Evolutionary conservation across 352 stramenopile genomes (phyloP), one percentile per base, ranked within the genome.

Genomic region (Globisporangium paddicum): DNA sequence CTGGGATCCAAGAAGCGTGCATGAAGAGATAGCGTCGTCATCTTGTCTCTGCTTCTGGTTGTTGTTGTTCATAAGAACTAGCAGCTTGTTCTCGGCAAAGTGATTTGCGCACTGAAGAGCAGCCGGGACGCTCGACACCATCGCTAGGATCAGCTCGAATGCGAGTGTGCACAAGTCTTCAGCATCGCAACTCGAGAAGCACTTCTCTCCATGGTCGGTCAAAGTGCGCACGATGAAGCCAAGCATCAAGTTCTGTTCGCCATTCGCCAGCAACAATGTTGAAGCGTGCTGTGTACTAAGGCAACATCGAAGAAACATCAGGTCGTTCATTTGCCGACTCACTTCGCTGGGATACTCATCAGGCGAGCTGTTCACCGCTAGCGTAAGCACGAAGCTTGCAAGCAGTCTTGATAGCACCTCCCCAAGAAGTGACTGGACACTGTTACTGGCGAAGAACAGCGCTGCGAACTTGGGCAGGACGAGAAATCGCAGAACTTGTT

Each of bases 101-200:
- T 40, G 6, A 46, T 21, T 45, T 10, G 30, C 54, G 23, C 60
- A 80, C 19, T 57, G 28, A 7, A 85, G 60, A 40, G 70, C 68
- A 16, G 70, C 63, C 48, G 72, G 72, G 2, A 82, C 54, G 56
- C 72, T 75, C 18, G 70, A 67, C 21, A 63, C 26, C 10, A 85
- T 42, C 14, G 72, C 57, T 5, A 76, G 52, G 10, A 63, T 40
- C 54, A 82, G 34, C 19, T 73, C 62, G 37, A 79, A 69, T 26
- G 56, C 70, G 16, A 82, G 30, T 21, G 70, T 75, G 40, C 72
- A 85, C 18, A 56, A 60, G 38, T 85, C 75, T 79, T 85, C 75
- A 16, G 58, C 47, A 38, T 65, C 49, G 8, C 61, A 66, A 2
- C 64, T 77, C 11, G 61, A 60, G 8, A 64, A 59, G 37, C 55